phyloP scores from a whole-genome alignment of 805 yeast species.

The Candida ponderosae region DNA sequence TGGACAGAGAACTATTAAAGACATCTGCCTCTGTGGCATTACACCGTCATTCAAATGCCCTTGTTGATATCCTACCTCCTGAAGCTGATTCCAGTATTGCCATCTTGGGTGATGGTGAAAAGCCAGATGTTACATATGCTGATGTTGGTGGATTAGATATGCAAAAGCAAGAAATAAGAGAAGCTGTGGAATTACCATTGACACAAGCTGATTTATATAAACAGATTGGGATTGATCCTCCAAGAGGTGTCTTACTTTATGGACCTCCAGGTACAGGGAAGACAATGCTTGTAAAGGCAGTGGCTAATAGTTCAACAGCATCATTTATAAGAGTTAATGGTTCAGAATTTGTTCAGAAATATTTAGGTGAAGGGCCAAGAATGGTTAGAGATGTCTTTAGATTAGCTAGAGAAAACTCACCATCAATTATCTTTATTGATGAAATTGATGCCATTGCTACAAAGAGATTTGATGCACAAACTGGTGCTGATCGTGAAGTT shows the following conservation, averaged over 20 bases:
- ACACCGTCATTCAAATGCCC: constrained; percentile 96
- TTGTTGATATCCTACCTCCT: constrained; percentile 96
- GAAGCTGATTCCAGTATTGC: constrained; percentile 97
- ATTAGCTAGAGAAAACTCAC: constrained; percentile 94
- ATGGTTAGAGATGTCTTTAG: constrained; percentile 99
- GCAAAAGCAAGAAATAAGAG: constrained; percentile 98
- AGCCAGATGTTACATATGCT: constrained; percentile 87
- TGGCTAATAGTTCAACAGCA: constrained; percentile 94
- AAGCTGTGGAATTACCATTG: constrained; percentile 95
- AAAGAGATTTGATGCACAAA: constrained; percentile 97
- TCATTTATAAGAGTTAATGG: constrained; percentile 95
- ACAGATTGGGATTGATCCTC: constrained; percentile 98
- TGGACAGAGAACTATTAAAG: constrained; percentile 89
- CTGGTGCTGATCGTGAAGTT: constrained; percentile 99
- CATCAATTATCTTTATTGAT: constrained; percentile 94
- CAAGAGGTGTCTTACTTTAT: constrained; percentile 92
- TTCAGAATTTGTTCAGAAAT: constrained; percentile 96
- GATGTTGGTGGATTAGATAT: constrained; percentile 98
- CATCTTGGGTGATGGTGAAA: constrained; percentile 89
- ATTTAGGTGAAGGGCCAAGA: constrained; percentile 98
- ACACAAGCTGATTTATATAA: constrained; percentile 93
- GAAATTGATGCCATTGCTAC: constrained; percentile 99
- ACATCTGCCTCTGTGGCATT: constrained; percentile 94
- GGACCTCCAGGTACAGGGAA: constrained; percentile 99
- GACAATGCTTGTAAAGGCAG: constrained; percentile 98